A percentile compares a stretch with the other conserved stretches of the same genome.
Conservation (phyloP, 768 basidiomycete species). For the Boletus rubroflammeus region DNA sequence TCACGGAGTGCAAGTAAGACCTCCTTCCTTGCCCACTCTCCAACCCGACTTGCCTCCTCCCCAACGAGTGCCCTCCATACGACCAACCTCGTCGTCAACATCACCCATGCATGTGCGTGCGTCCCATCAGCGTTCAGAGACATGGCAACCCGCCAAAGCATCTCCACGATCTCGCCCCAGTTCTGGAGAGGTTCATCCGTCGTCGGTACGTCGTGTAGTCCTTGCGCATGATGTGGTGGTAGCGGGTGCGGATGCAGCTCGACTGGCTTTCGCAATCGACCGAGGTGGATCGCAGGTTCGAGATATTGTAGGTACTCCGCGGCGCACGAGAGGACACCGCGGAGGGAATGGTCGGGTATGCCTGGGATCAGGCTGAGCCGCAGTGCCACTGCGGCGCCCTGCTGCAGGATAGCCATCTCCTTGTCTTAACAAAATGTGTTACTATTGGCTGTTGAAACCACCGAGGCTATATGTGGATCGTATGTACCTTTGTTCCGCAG, state of each 20-base stretch:
- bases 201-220: slow-evolving; percentile 35
- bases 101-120: neutral
- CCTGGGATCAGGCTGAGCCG: slow-evolving; percentile 37
- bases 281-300: slow-evolving; percentile 21
- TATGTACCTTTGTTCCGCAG: slow-evolving; percentile 12
- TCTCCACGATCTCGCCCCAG: slow-evolving; percentile 54
- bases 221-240: slow-evolving; percentile 35
- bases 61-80: slow-evolving; percentile 32
- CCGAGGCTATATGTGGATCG: neutral
- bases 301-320: slow-evolving; percentile 27
- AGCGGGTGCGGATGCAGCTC: neutral
- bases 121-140: slow-evolving; percentile 4
- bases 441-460: neutral
- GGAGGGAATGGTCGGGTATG: slow-evolving; percentile 24
- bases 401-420: slow-evolving; percentile 15
- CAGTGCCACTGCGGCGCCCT: slow-evolving; percentile 32
- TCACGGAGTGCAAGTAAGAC: slow-evolving; percentile 1
- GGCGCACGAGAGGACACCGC: slow-evolving; percentile 30
- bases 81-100: neutral
- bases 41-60: slow-evolving; percentile 32
- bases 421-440: slow-evolving; percentile 9
- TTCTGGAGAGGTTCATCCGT: slow-evolving; percentile 28
- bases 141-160: slow-evolving; percentile 36
- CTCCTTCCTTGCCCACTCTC: slow-evolving; percentile 54
- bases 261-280: neutral